Percentiles rank a stretch among this genome's conserved stretches.
Evolutionary conservation across 2,329 filamentous ascomycete genomes (phyloP).

Genomic region (Penicillium polonicum): DNA sequence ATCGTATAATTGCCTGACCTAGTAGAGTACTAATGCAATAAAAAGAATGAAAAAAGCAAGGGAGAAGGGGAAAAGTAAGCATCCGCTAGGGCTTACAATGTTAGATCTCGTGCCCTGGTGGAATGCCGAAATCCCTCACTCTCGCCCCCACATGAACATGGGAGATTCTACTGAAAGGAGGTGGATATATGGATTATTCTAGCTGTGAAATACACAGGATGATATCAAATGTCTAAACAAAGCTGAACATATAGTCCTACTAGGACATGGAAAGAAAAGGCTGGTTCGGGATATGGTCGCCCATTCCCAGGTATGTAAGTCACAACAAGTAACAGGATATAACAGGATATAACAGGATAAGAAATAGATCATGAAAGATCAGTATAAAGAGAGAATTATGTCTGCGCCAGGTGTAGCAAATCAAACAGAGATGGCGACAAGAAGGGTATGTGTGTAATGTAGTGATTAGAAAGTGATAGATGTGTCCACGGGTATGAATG

Average conservation of each 20-base stretch:
- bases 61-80: slow-evolving; percentile 11
- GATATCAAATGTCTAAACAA: slow-evolving; percentile 1
- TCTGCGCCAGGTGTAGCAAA: slow-evolving; percentile 2
- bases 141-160: slow-evolving; percentile 8
- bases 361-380: slow-evolving; percentile 22
- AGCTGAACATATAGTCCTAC: slow-evolving; percentile 3
- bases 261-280: slow-evolving; percentile 9
- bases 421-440: slow-evolving; percentile 9
- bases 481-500: background rate
- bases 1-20: slow-evolving; percentile 2
- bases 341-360: slow-evolving; percentile 15
- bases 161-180: slow-evolving; percentile 12
- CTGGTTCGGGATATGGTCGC: slow-evolving; percentile 1
- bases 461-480: slow-evolving; percentile 22
- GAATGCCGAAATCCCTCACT: slow-evolving; percentile 21
- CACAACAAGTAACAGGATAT: slow-evolving; percentile 11
- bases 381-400: slow-evolving; percentile 7
- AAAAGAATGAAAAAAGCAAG: slow-evolving; percentile 13
- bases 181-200: slow-evolving; percentile 1
- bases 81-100: slow-evolving; percentile 2
- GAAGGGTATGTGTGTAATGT: slow-evolving; percentile 17
- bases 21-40: background rate
- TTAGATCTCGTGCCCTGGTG: slow-evolving; percentile 10
- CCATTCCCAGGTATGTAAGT: slow-evolving; percentile 6
- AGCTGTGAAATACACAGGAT: slow-evolving; percentile 9